Conservation (phyloP, 2,329 filamentous ascomycete species). For the Drechslerella dactyloides region DNA sequence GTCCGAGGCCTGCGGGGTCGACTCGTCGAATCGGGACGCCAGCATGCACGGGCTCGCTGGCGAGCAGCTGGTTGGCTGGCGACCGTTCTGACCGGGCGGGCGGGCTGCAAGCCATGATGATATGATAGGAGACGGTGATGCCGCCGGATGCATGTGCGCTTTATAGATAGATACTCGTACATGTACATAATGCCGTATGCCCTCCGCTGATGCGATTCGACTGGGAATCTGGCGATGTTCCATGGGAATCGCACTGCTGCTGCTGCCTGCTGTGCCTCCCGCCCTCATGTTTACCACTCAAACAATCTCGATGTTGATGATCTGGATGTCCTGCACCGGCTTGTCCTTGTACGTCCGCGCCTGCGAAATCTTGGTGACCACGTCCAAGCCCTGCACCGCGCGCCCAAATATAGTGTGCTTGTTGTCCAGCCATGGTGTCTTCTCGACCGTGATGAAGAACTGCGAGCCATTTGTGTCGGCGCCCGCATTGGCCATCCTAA, state of each 20-base stretch:
- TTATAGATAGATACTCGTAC: too few species aligned
- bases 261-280: background rate
- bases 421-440: constrained; percentile 92
- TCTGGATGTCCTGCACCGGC: constrained; percentile 96
- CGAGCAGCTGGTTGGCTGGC: too few species aligned
- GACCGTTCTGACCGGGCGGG: too few species aligned
- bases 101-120: too few species aligned
- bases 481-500: constrained; percentile 94
- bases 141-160: too few species aligned
- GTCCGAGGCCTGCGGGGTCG: background rate
- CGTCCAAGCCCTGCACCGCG: constrained; percentile 86
- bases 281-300: constrained; percentile 5
- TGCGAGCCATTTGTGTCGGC: constrained; percentile 94
- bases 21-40: background rate
- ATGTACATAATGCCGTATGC: too few species aligned
- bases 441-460: constrained; percentile 98
- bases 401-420: constrained; percentile 97
- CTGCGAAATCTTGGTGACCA: constrained; percentile 96
- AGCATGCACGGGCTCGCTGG: background rate
- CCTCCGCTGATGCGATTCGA: too few species aligned
- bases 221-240: too few species aligned
- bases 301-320: constrained; percentile 78
- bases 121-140: too few species aligned
- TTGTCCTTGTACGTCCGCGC: constrained; percentile 85
- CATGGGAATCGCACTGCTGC: background rate